Base-by-base conservation (phyloP, 352 stramenopile species). In the Aphanomyces stellatus region DNA sequence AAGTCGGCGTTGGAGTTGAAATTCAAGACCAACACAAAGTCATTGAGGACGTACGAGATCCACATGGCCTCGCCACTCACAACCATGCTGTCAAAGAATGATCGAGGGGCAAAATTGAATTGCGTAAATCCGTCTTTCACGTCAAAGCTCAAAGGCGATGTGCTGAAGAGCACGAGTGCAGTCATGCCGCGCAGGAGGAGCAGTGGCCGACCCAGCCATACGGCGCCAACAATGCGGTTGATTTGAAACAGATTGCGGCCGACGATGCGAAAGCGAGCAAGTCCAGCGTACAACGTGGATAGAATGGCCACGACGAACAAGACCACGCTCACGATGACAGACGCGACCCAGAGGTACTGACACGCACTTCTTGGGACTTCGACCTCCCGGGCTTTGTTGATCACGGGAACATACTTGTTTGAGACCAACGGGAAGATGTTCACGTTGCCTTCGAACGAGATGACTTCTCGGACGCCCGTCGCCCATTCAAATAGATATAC, bases 311-410 rank as follows among this genome's bases (percentile, higher is more conserved):
- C 37, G n/a, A 46, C n/a, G 37, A 46, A 11, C 13, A 46, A 19
- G 37, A 46, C 37, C 13, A 19, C n/a, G 37, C 37, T 46, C 37
- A 46, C 37, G 37, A 46, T 19, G 1, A 46, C 37, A 19, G 37
- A 46, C 11, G n/a, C 2, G 37, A 46, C 37, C 37, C 37, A 46
- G n/a, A 46, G 37, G 37, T 46, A 46, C n/a, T 46, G 37, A 46
- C 37, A 46, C 11, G 37, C 37, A 28, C 37, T 63, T 3, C 19
- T 24, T 22, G 55, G 55, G n/a, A 63, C 55, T 63, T 63, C 55
- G n/a, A 28, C 24, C n/a, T n/a, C 30, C 1, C n/a, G 22, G 8
- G 37, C 37, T 46, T 46, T 11, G 11, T n/a, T 46, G 37, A 46
- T 46, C 0, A 46, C 37, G n/a, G 37, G 37, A 2, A 19, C 1